phyloP scores from a whole-genome alignment of 495 filamentous ascomycete genomes.

The Wilcoxina mikolae region DNA sequence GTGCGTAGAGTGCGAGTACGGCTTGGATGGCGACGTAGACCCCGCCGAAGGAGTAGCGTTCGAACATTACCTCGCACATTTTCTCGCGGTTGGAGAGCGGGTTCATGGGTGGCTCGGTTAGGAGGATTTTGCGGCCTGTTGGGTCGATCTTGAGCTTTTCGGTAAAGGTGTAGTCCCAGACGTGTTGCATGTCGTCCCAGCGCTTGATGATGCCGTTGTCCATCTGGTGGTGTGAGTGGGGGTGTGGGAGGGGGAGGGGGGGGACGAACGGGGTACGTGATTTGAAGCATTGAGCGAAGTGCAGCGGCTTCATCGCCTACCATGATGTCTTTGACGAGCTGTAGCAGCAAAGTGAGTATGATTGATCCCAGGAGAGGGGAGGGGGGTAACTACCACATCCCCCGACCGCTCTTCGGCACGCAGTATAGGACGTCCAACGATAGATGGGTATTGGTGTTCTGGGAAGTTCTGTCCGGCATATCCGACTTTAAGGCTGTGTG shows the following conservation, averaged over 20 bases:
- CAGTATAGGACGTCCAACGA: conserved; percentile 94
- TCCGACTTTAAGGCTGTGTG: conserved; percentile 70
- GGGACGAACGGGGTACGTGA: conserved; percentile 68
- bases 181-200: conserved; percentile 98
- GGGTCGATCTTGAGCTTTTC: conserved; percentile 93
- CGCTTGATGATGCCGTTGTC: conserved; percentile 98
- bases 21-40: conserved; percentile 99
- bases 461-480: conserved; percentile 93
- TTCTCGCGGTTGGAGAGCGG: conserved; percentile 87
- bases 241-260: conserved; percentile 3
- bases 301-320: conserved; percentile 96
- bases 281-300: conserved; percentile 90
- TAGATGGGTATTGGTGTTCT: conserved; percentile 94
- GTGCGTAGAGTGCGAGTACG: conserved; percentile 90
- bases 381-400: conserved; percentile 38
- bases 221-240: conserved; percentile 46
- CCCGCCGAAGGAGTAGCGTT: conserved; percentile 86
- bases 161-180: conserved; percentile 97
- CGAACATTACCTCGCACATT: conserved; percentile 99
- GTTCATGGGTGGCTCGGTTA: conserved; percentile 97
- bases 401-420: conserved; percentile 76
- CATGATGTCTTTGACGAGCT: conserved; percentile 96
- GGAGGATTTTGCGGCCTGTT: conserved; percentile 85
- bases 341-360: conserved; percentile 6
- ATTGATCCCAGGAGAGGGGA: neutral